Evolutionary conservation across 2,329 filamentous ascomycete species (phyloP), one percentile per base, ranked within the genome.

Genomic region (Hypoxylon sp.): DNA sequence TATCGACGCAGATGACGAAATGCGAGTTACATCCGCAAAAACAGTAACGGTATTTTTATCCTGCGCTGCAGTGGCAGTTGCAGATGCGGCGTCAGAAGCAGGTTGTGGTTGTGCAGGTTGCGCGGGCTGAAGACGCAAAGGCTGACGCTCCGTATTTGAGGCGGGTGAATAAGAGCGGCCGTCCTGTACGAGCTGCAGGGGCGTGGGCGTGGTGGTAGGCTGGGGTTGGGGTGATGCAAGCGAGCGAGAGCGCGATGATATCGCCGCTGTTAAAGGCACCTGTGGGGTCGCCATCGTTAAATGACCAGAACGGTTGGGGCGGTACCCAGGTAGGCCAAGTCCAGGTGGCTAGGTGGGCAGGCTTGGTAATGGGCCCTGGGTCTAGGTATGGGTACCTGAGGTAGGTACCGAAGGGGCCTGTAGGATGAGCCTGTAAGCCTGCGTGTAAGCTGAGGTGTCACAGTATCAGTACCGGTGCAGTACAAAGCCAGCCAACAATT

Each of bases 241-340:
- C 40, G 45, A 48, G 38, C 26, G 59, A 54, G 62, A 65, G 38
- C 26, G 59, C 57, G 62, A 65, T 65, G 62, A 65, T 60, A 65
- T 65, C 62, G 62, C 62, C 54, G 15, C 38, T 21, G 23, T 20
- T 40, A 40, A 23, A 41, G 60, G 24, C 49, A 58, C 37, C 41
- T 65, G 59, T 65, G 62, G 62, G 56, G 56, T 60, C 56, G 37
- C 59, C 56, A 65, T 65, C 49, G 46, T 62, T 60, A 56, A 56
- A 56, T 64, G 58, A 55, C 58, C 53, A 48, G 35, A 41, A 47
- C 20, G 37, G 37, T 40, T 18, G 33, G 47, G 40, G 38, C 18
- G 40, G 52, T 56, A 56, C 23, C 31, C 11, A 21, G 24, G 23
- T 29, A 31, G 42, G 43, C 17, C 15, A 23, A 20, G 31, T 15